phyloP scores from a whole-genome alignment of 1,284 basidiomycete species.

The Pulchroboletus neoregius region DNA sequence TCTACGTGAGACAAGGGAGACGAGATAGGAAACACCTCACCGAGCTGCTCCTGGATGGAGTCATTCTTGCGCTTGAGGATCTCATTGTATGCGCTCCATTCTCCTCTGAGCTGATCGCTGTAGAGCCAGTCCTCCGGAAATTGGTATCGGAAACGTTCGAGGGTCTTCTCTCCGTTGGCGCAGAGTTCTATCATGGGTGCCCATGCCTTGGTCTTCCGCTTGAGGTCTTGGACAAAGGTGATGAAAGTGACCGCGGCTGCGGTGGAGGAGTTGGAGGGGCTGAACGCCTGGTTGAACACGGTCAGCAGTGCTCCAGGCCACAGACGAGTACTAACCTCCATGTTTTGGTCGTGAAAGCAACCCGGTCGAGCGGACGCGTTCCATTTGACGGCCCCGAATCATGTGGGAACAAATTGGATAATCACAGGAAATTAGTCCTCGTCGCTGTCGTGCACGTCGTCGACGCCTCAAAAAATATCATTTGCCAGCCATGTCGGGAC shows the following conservation, averaged over 20 bases:
- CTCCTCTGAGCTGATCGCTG: conserved; percentile 94
- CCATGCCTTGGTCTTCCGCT: conserved; percentile 96
- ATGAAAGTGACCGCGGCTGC: conserved; percentile 98
- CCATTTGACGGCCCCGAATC: not conserved
- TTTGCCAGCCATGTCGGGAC: conserved; percentile 72
- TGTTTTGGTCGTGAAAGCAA: conserved; percentile 22
- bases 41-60: conserved; percentile 95
- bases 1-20: conserved; percentile 2
- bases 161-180: conserved; percentile 90
- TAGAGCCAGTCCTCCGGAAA: conserved; percentile 98
- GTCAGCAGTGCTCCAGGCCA: conserved; percentile 11
- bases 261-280: conserved; percentile 74
- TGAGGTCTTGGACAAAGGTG: conserved; percentile 98
- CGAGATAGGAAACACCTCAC: conserved; percentile 37
- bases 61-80: conserved; percentile 98
- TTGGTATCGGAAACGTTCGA: conserved; percentile 95
- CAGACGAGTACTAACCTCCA: conserved; percentile 26
- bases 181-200: conserved; percentile 96
- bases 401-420: conserved; percentile 28
- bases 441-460: conserved; percentile 22
- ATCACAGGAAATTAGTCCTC: conserved; percentile 7
- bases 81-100: conserved; percentile 98
- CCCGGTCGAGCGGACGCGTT: conserved; percentile 17
- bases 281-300: conserved; percentile 43
- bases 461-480: conserved; percentile 6